Base-by-base conservation (phyloP, 306 rosid species). In the Lathyrus aphaca region DNA sequence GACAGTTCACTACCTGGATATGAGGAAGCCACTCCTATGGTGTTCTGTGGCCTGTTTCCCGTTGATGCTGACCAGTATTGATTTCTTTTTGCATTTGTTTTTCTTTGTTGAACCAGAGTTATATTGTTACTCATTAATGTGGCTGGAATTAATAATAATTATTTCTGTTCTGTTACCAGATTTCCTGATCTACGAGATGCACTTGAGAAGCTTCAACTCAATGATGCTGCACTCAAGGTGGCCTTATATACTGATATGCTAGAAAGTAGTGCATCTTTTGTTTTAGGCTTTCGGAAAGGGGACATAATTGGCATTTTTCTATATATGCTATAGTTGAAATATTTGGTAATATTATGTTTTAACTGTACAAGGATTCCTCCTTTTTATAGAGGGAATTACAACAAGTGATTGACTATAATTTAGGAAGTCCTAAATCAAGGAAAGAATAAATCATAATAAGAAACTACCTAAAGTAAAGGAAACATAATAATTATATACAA, bases 21-120 rank as follows among this genome's bases (percentile, higher is more conserved):
- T 14, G 91, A 90, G 83, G 94, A 90, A 81, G 97, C 89, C 46
- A 90, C 97, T 43, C 98, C 96, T 4, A 88, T 90, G 97, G 98
- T 93, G 85, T 90, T 93, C 71, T 88, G 98, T 59, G 98, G 98
- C 90, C 75, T 93, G 71, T 90, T 93, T 78, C 98, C 97, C 32
- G 96, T 93, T 77, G 98, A 93, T 71, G 97, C 98, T 39, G 98
- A 93, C 84, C 91, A 93, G 97, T 90, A 88, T 16, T 86, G 68
- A 84, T 77, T 82, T 72, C 48, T 67, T 69, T 69, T 80, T 68
- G 43, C 73, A 16, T 73, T 68, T 74, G 55, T 66, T 60, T 67
- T 66, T 63, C 43, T 8, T 61, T 66, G 40, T 16, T 13, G 59
- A 63, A 27, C 63, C 42, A 78, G 60, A 50, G n/a, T 66, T 53